These are phyloP conservation scores for Monilinia vaccinii-corymbosi DNA, from an alignment of 2,329 filamentous ascomycete species.

Conservation along the genomic window DNA sequence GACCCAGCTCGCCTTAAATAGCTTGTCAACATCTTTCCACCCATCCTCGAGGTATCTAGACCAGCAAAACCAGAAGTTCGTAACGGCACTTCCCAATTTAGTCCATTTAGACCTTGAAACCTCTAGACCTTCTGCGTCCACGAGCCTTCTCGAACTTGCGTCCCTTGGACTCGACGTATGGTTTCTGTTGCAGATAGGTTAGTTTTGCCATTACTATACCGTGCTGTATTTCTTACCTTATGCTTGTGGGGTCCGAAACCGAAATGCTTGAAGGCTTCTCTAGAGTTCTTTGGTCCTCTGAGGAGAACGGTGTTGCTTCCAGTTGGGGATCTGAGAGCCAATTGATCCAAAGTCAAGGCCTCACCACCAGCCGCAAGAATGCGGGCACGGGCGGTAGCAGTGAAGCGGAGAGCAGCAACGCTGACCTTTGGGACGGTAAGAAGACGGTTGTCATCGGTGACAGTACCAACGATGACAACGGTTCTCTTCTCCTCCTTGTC, in stretches of 20 bases:
- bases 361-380: constrained; percentile 92
- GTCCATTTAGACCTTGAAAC: constrained; percentile 94
- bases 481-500: constrained; percentile 68
- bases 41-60: constrained; percentile 15
- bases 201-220: constrained; percentile 21
- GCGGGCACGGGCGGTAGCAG: constrained; percentile 86
- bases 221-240: constrained; percentile 59
- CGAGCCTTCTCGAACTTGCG: constrained; percentile 99
- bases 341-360: constrained; percentile 91
- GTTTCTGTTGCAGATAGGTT: constrained; percentile 58
- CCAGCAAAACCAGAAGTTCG: constrained; percentile 19
- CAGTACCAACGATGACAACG: constrained; percentile 84
- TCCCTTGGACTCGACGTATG: constrained; percentile 95
- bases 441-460: constrained; percentile 97
- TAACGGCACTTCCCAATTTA: constrained; percentile 14
- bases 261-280: constrained; percentile 99
- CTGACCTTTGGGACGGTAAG: constrained; percentile 85
- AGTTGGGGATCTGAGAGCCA: constrained; percentile 89
- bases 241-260: constrained; percentile 95
- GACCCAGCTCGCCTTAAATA: constrained; percentile 1
- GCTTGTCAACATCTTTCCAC: constrained; percentile 7
- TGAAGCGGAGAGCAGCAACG: constrained; percentile 93
- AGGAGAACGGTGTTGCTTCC: constrained; percentile 95
- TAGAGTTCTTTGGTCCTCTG: constrained; percentile 94
- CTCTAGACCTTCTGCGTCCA: constrained; percentile 95